Base-by-base conservation (phyloP, 2,329 filamentous ascomycete genomes). In the Neophaeococcomyces aloes region DNA sequence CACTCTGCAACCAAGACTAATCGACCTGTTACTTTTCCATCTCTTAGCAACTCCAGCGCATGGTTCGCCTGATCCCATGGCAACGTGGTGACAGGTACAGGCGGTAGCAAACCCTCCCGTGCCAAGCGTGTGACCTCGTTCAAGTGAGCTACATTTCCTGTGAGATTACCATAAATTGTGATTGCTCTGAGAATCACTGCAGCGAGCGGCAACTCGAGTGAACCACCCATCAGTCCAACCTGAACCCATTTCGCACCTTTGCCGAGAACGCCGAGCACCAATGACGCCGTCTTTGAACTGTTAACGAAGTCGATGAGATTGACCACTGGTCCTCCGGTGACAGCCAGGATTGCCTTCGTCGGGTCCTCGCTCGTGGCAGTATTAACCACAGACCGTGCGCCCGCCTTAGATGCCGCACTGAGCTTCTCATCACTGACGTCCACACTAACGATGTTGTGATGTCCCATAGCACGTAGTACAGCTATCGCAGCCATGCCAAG, bases 171-270 rank as follows among this genome's bases (percentile, higher is more conserved):
- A 14, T 34, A 15, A 10, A 52, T 46, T 7, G 49, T 48, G 4
- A 35, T 25, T 3, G 6, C 42, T 29, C 33, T 44, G 14, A 40
- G 25, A 31, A 49, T 39, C 17, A 35, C 31, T 13, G 10, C 37
- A 2, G 39, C 45, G 15, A 52, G 42, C 14, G 45, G 47, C 15
- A 52, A 14, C 15, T 48, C 33, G 18, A 49, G n/a, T 7, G 21
- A 29, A 11, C 49, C 49, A 23, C 49, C 49, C 37, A 52, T 38
- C 3, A 52, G 21, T 6, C 49, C 49, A 10, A 52, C 47, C 27
- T 44, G 38, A 11, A 49, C 49, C 49, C 35, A 40, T 33, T 46
- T 49, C 7, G 32, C 49, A 14, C 49, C 49, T 39, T 49, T 52
- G 1, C 23, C 42, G 6, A 48, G 13, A 7, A 48, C 23, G n/a